Evolutionary conservation across 129 eudicot genomes (phyloP), one percentile per base, ranked within the genome.

Genomic region (Tagetes erecta): DNA sequence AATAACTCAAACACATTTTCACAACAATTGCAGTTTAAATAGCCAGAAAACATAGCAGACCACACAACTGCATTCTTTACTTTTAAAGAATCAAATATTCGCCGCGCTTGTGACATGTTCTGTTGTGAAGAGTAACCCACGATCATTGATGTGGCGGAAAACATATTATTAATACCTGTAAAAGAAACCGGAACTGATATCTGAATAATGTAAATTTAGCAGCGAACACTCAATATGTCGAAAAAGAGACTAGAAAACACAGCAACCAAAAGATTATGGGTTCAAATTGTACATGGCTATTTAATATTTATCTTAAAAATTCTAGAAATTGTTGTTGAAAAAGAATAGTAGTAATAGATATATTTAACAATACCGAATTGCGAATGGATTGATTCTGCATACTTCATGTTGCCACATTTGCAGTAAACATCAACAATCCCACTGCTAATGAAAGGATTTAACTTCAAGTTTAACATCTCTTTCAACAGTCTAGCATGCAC

Each of bases 41-140:
- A 90, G 10, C 98, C 98, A 59, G 89, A 83, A 53, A 88, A 87
- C 81, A 93, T 83, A 35, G 95, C 91, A 0, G 98, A 86, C 96
- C 96, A 93, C 36, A 90, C 87, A 11, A 90, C 90, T 35, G 76
- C 52, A 78, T 83, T 93, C 80, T 84, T 93, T 35, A 78, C 84
- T 1, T 50, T 31, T 33, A 81, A 79, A 9, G 91, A 84, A 75
- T 93, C 92, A 53, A 93, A 93, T 46, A 87, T 89, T 60, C 72
- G 80, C 58, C 79, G 80, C 4, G 98, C 98, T 81, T 87, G 83
- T 49, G 68, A 67, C 97, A 93, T 86, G 11, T 84, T 67, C 1
- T 90, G 92, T 70, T 75, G 81, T 8, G 78, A 73, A 75, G 96
- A 88, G 80, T 94, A 94, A 47, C 96, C 97, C 8, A 88, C 89